These are phyloP conservation scores for Parasarocladium wereldwijsianum DNA, from an alignment of 2,329 filamentous ascomycete genomes.

Conservation along the genomic window DNA sequence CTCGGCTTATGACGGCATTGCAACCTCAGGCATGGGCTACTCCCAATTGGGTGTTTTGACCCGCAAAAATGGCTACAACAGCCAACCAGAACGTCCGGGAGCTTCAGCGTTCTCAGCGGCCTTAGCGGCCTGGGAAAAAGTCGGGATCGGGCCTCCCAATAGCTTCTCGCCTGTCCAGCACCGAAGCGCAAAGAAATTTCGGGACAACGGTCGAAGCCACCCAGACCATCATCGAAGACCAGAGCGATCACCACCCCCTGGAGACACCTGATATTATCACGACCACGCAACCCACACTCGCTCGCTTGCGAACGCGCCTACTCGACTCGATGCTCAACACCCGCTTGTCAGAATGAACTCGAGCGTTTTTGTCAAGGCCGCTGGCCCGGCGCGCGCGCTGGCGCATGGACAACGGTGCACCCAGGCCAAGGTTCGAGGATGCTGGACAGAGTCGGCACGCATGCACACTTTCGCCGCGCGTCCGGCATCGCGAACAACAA, in stretches of 20 bases:
- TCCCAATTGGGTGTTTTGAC: no score
- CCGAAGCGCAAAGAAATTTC: conserved; percentile 14
- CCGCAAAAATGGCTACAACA: conserved; percentile 11
- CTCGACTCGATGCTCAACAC: conserved; percentile 9
- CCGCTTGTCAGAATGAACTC: conserved; percentile 28
- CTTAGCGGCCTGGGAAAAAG: conserved; percentile 5
- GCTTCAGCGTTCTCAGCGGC: no score
- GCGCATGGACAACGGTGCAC: conserved; percentile 26
- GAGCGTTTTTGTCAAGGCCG: conserved; percentile 29
- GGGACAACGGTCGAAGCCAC: conserved; percentile 5
- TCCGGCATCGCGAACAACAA: no score
- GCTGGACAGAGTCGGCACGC: conserved; percentile 11
- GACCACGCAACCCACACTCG: no score
- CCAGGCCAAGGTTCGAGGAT: conserved; percentile 23
- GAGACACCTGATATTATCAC: no score
- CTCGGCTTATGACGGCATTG: conserved; percentile 14
- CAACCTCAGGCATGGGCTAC: conserved; percentile 12
- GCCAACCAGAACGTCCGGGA: no score
- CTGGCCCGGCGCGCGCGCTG: conserved; percentile 29
- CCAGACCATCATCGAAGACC: no score
- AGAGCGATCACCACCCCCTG: no score
- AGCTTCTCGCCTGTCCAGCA: background rate
- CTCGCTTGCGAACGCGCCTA: no score
- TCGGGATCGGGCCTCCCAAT: conserved; percentile 3
- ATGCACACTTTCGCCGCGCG: conserved; percentile 4